phyloP scores from a whole-genome alignment of 176 grass and related monocot species.

The Triticum monococcum region DNA sequence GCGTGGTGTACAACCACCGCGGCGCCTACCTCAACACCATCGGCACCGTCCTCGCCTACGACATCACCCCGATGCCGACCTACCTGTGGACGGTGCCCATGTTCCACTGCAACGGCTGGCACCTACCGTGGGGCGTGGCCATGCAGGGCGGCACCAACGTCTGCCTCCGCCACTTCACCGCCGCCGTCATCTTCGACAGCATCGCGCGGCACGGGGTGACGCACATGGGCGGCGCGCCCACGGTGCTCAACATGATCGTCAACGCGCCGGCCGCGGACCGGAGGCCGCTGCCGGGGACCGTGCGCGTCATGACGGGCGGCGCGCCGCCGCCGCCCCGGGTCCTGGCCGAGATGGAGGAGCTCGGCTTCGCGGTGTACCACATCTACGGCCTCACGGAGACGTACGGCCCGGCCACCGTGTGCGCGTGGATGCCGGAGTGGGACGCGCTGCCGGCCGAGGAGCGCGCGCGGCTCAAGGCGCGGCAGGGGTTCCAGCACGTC shows the following conservation, averaged over 20 bases:
- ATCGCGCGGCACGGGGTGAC: conserved; percentile 44
- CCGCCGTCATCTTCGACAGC: conserved; percentile 44
- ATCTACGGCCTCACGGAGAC: conserved; percentile 85
- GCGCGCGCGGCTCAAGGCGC: conserved; percentile 57
- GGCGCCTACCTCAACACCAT: conserved; percentile 67
- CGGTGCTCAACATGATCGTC: conserved; percentile 66
- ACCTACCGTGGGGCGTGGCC: conserved; percentile 60
- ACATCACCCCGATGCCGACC: conserved; percentile 46
- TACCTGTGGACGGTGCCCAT: conserved; percentile 83
- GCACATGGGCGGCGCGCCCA: conserved; percentile 68
- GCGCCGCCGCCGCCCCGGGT: conserved; percentile 59
- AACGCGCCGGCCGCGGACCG: conserved; percentile 38
- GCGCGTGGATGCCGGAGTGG: conserved; percentile 77
- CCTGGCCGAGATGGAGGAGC: conserved; percentile 59
- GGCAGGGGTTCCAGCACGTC: conserved; percentile 70
- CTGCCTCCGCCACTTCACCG: conserved; percentile 51
- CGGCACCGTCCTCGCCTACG: conserved; percentile 33
- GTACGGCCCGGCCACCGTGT: conserved; percentile 57
- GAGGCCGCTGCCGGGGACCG: conserved; percentile 20
- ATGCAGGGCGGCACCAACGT: conserved; percentile 68
- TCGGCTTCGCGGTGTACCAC: conserved; percentile 66
- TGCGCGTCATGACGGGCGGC: conserved; percentile 55
- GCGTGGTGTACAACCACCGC: conserved; percentile 72
- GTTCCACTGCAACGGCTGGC: conserved; percentile 92
- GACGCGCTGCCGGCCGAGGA: conserved; percentile 48